Conservation (phyloP, 2,329 filamentous ascomycete genomes). For the Cyphellophora attinorum region DNA sequence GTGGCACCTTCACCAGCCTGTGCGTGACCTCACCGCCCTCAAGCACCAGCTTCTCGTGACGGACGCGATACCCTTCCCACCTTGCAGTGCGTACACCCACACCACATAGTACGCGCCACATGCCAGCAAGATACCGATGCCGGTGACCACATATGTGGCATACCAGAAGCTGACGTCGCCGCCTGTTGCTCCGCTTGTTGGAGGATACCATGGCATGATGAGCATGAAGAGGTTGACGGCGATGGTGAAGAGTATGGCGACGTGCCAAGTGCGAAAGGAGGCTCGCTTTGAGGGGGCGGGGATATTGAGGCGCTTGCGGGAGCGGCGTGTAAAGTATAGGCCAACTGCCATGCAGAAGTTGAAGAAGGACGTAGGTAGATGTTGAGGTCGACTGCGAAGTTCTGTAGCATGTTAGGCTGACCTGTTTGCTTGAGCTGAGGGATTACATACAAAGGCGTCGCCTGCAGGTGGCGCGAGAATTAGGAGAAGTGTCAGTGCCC, state of each 20-base stretch:
- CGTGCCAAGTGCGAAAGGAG: slow-evolving; percentile 49
- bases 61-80: slow-evolving; percentile 43
- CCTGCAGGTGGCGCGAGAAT: slow-evolving; percentile 52
- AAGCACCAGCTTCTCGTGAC: slow-evolving; percentile 45
- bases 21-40: slow-evolving; percentile 41
- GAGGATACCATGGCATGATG: slow-evolving; percentile 64
- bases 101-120: slow-evolving; percentile 50
- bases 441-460: slow-evolving; percentile 53
- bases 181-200: slow-evolving; percentile 46
- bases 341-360: slow-evolving; percentile 47
- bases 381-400: slow-evolving; percentile 45
- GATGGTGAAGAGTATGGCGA: slow-evolving; percentile 50
- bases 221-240: slow-evolving; percentile 52
- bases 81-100: slow-evolving; percentile 49
- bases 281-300: slow-evolving; percentile 26
- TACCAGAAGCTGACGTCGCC: slow-evolving; percentile 68
- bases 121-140: slow-evolving; percentile 49
- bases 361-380: slow-evolving; percentile 54
- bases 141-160: slow-evolving; percentile 56
- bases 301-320: slow-evolving; percentile 42
- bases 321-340: slow-evolving; percentile 47
- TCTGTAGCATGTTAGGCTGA: neutral
- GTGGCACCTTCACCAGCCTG: slow-evolving; percentile 45
- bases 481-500: slow-evolving; percentile 49
- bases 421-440: neutral